Percentiles rank a stretch among this genome's conserved stretches.
Evolutionary conservation across 768 basidiomycete genomes (phyloP).

Genomic region (Cystoderma amianthinum): DNA sequence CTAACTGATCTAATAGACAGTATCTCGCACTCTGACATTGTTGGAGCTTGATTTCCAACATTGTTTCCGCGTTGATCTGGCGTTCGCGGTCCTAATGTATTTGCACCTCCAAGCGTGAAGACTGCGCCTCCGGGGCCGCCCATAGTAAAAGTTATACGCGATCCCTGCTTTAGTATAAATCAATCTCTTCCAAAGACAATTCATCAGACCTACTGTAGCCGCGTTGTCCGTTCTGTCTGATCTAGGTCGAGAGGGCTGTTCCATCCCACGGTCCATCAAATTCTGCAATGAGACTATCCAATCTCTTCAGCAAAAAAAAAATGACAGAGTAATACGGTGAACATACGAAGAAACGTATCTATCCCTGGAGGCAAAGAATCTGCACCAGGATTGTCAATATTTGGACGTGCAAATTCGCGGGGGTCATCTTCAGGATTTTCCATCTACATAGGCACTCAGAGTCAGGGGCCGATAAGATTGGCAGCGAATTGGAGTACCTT

Average conservation of each 20-base stretch:
- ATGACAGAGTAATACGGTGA: slow-evolving; percentile 3
- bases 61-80: slow-evolving; percentile 5
- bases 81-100: slow-evolving; percentile 8
- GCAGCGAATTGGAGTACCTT: slow-evolving; percentile 35
- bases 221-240: background rate
- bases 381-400: slow-evolving; percentile 17
- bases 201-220: background rate
- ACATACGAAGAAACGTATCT: slow-evolving; percentile 45
- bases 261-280: slow-evolving; percentile 27
- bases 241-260: slow-evolving; percentile 5
- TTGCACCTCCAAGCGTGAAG: slow-evolving; percentile 20
- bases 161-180: slow-evolving; percentile 3
- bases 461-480: slow-evolving; percentile 6
- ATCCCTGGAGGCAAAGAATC: slow-evolving; percentile 30
- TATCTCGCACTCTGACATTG: slow-evolving; percentile 47
- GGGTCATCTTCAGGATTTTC: slow-evolving; percentile 74
- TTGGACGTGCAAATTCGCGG: slow-evolving; percentile 47
- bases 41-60: too few relatives aligned
- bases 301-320: too few relatives aligned
- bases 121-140: slow-evolving; percentile 16
- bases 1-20: background rate
- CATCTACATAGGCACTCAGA: slow-evolving; percentile 37
- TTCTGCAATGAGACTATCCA: slow-evolving; percentile 28
- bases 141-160: slow-evolving; percentile 19
- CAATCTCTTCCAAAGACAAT: slow-evolving; percentile 5